These are phyloP conservation scores for Echinosophora koreensis DNA, from an alignment of 306 rosid genomes.

Conservation along the genomic window DNA sequence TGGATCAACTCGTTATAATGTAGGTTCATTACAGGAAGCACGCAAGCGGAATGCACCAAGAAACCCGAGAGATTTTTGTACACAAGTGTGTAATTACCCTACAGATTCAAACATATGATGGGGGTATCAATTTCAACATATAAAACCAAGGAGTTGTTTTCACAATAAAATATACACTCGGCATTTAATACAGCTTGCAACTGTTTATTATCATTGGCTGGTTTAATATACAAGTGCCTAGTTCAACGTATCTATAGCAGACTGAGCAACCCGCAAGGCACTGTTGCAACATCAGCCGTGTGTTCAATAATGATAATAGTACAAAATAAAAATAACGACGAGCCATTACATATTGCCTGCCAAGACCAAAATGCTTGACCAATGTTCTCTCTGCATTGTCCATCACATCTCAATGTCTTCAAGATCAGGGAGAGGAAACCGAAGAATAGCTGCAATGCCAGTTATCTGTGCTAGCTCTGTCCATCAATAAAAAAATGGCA, in stretches of 20 bases:
- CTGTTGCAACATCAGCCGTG: constrained; percentile 14
- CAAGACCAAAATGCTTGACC: constrained; percentile 30
- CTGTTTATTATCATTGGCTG: constrained; percentile 31
- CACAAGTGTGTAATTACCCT: background rate
- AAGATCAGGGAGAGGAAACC: constrained; percentile 95
- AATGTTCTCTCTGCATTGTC: constrained; percentile 4
- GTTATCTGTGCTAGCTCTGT: constrained; percentile 81
- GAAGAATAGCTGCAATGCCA: constrained; percentile 89
- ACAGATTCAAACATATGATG: constrained; percentile 2
- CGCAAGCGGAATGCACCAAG: background rate
- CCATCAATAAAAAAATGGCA: constrained; percentile 21
- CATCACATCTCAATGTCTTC: constrained; percentile 92
- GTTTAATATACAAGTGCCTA: constrained; percentile 30
- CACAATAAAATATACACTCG: constrained; percentile 25
- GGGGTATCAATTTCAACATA: constrained; percentile 33
- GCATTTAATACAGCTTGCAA: constrained; percentile 34
- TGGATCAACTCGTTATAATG: background rate
- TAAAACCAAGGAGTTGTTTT: constrained; percentile 31
- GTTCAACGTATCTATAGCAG: constrained; percentile 10
- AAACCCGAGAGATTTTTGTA: background rate
- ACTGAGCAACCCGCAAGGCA: constrained; percentile 3
- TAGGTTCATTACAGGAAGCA: background rate
- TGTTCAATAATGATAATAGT: constrained; percentile 35
- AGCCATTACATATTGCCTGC: background rate
- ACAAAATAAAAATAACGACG: background rate